A percentile compares a stretch with the other conserved stretches of the same genome.
phyloP scores from a whole-genome alignment of 177 flowering plant species.

The Telopea speciosissima region DNA sequence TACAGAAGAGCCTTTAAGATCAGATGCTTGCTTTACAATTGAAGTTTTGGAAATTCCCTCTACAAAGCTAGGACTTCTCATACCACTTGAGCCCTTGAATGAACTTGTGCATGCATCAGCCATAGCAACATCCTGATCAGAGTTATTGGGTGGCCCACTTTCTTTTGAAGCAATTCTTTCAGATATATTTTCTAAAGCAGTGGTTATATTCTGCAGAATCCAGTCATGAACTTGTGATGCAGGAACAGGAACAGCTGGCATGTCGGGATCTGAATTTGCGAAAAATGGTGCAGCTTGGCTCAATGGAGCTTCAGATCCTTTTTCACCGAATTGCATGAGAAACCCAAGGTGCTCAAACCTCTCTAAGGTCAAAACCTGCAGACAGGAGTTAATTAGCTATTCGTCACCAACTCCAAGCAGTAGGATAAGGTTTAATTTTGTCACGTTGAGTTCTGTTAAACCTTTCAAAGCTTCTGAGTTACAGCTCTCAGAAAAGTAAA shows the following conservation, averaged over 20 bases:
- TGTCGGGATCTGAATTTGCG: slow-evolving; percentile 98
- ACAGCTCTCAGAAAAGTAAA: neutral
- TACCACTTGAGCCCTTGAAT: slow-evolving; percentile 35
- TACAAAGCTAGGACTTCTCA: slow-evolving; percentile 61
- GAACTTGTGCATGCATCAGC: slow-evolving; percentile 66
- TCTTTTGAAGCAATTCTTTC: slow-evolving; percentile 72
- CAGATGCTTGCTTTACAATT: slow-evolving; percentile 70
- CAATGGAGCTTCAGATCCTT: slow-evolving; percentile 61
- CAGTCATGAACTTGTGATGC: slow-evolving; percentile 93
- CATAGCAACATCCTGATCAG: slow-evolving; percentile 90
- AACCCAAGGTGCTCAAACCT: slow-evolving; percentile 92
- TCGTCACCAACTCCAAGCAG: no score
- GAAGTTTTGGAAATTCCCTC: slow-evolving; percentile 95
- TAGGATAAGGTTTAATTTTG: no score
- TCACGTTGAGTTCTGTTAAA: neutral
- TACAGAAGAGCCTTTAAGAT: slow-evolving; percentile 72
- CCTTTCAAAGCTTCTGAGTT: neutral
- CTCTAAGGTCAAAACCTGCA: slow-evolving; percentile 76
- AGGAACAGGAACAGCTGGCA: slow-evolving; percentile 96
- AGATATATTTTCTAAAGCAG: slow-evolving; percentile 62
- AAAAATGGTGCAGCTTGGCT: slow-evolving; percentile 93
- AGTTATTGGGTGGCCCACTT: slow-evolving; percentile 55
- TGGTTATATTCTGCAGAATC: slow-evolving; percentile 60
- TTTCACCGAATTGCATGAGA: slow-evolving; percentile 76
- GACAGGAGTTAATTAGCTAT: neutral